phyloP scores from a whole-genome alignment of 169 alveolate genomes.

The Toxoplasma gondii region DNA sequence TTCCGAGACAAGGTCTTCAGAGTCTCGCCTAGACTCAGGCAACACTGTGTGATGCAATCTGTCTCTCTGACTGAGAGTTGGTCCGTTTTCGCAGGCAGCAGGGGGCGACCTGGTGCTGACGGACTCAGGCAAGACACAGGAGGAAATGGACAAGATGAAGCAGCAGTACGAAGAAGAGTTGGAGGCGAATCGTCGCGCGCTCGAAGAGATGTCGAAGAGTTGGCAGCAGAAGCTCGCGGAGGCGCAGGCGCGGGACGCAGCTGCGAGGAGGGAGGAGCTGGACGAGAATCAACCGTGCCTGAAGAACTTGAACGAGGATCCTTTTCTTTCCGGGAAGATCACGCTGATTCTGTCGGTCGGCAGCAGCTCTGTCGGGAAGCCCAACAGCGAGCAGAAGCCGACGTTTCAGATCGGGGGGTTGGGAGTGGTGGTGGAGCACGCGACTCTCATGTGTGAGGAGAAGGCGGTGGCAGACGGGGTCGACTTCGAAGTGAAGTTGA shows the following conservation, averaged over 20 bases:
- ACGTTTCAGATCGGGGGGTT: constrained; percentile 62
- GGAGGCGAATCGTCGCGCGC: constrained; percentile 71
- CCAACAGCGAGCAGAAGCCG: constrained; percentile 69
- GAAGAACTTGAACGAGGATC: constrained; percentile 88
- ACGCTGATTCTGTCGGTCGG: constrained; percentile 73
- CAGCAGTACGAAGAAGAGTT: constrained; percentile 73
- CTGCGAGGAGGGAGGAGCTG: constrained; percentile 63
- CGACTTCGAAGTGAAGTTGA: constrained; percentile 42
- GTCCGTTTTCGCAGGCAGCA: constrained; percentile 44
- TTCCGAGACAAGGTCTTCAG: too few relatives aligned
- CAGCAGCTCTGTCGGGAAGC: constrained; percentile 83
- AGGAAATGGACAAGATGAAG: constrained; percentile 56
- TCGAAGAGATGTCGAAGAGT: constrained; percentile 72
- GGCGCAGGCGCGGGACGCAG: constrained; percentile 72
- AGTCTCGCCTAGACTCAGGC: too few relatives aligned
- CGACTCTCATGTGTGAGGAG: constrained; percentile 21
- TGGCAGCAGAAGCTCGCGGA: constrained; percentile 74
- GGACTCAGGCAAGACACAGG: constrained; percentile 76
- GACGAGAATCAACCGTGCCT: constrained; percentile 77
- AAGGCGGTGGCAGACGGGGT: background rate
- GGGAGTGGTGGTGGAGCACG: constrained; percentile 51
- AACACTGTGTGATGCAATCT: too few relatives aligned
- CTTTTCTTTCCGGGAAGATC: constrained; percentile 82
- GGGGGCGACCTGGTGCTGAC: constrained; percentile 47
- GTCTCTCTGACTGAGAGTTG: too few relatives aligned